Evolutionary conservation across 805 yeast species (phyloP), one percentile per base, ranked within the genome.

Genomic region (Lachancea sp.): DNA sequence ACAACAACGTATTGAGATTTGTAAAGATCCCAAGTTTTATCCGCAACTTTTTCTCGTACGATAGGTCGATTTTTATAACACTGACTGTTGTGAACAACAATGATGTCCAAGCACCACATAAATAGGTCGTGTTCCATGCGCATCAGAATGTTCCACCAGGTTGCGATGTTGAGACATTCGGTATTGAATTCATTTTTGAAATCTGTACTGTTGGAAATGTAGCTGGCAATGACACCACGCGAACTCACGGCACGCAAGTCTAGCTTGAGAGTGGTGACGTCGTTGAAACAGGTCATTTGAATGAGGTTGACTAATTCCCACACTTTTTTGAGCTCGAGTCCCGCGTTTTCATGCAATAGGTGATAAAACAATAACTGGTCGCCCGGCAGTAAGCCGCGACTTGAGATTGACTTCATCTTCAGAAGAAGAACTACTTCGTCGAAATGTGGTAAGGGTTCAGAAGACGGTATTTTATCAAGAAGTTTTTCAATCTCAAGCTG

Each of bases 281-380:
- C 57, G 48, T 55, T 62, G 49, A 64, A 62, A 45, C 67, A 63
- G 1, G 63, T 55, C 47, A 59, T 51, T 44, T 62, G 67, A 8
- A 65, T 38, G 32, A 63, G 45, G 37, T 63, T 60, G 12, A 52
- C 66, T 25, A 58, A 45, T 27, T 61, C 59, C 69, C 69, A 65
- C 11, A 62, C 55, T 17, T 59, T 54, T 5, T 51, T 44, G 31
- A 56, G 37, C 4, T 47, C 39, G 7, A 50, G 39, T 38, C 53
- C 51, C 10, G 59, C 54, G 3, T 49, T 51, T 38, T 58, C 55
- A 15, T 47, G 36, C 16, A 63, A 44, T 40, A 63, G 53, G 51
- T 63, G 66, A 44, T 57, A 62, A 49, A 68, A 60, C 12, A 68
- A 33, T 20, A 62, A 41, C 42, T 59, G 67, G 49, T 69, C 73